These are phyloP conservation scores for Pseudonitzschia delicatissima DNA, from an alignment of 108 stramenopile species.

Conservation along the genomic window DNA sequence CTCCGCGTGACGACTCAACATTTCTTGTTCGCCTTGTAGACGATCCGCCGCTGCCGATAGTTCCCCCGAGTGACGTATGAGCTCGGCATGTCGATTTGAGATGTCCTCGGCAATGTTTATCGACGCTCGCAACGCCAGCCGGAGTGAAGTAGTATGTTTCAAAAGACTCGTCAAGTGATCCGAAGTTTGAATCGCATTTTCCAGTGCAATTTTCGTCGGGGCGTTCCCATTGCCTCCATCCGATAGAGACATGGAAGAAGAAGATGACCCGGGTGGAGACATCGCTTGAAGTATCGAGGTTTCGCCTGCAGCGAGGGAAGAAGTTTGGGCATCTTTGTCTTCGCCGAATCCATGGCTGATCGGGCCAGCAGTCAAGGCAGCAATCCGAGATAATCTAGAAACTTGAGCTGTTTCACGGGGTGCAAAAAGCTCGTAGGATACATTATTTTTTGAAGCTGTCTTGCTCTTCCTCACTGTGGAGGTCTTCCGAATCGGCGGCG, in stretches of 20 bases:
- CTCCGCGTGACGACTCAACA: constrained; percentile 63
- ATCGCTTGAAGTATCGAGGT: constrained; percentile 36
- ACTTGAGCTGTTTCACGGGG: constrained; percentile 68
- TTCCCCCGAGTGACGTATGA: constrained; percentile 81
- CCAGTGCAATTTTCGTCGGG: constrained; percentile 32
- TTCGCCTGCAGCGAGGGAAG: constrained; percentile 11
- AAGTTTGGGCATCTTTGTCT: not conserved
- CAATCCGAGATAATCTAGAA: constrained; percentile 55
- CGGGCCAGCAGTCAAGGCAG: constrained; percentile 75
- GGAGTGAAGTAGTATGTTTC: constrained; percentile 62
- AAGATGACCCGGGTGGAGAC: constrained; percentile 44
- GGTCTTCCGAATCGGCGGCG: not conserved
- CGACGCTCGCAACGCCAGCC: constrained; percentile 64
- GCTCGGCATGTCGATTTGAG: constrained; percentile 70
- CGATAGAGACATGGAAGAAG: constrained; percentile 13
- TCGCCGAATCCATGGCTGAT: constrained; percentile 1
- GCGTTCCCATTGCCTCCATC: constrained; percentile 13
- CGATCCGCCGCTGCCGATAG: constrained; percentile 87
- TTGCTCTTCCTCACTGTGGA: not conserved
- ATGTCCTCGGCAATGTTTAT: constrained; percentile 78
- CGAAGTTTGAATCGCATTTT: constrained; percentile 34
- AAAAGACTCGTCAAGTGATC: constrained; percentile 51
- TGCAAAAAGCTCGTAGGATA: constrained; percentile 83
- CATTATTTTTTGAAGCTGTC: constrained; percentile 14
- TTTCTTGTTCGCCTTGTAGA: constrained; percentile 71